Evolutionary conservation across 495 filamentous ascomycete genomes (phyloP).

Genomic region (Podospora pseudopauciseta): DNA sequence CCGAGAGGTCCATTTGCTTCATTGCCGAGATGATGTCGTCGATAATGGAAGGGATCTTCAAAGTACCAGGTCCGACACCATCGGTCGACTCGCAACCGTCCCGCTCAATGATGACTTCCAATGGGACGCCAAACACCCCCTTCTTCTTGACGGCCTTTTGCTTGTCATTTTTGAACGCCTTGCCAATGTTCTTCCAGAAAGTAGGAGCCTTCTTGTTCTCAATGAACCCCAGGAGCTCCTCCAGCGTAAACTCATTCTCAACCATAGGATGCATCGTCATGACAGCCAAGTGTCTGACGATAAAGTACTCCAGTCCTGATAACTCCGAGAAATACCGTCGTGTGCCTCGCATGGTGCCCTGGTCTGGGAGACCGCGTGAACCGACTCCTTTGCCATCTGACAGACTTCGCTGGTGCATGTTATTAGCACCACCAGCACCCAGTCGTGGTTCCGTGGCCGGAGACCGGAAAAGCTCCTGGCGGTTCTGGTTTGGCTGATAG

Average conservation of each 20-base stretch:
- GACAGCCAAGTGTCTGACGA: constrained; percentile 91
- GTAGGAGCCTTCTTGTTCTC: constrained; percentile 82
- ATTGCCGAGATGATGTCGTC: constrained; percentile 91
- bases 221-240: constrained; percentile 91
- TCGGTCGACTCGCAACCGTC: constrained; percentile 95
- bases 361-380: constrained; percentile 43
- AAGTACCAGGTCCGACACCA: constrained; percentile 85
- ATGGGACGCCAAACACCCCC: constrained; percentile 82
- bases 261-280: constrained; percentile 92
- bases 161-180: constrained; percentile 84
- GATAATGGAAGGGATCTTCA: constrained; percentile 83
- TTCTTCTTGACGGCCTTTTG: constrained; percentile 83
- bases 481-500: constrained; percentile 72
- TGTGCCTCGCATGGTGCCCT: constrained; percentile 47
- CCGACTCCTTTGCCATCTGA: constrained; percentile 60
- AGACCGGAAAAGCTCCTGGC: constrained; percentile 69
- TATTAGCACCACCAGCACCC: constrained; percentile 15
- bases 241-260: constrained; percentile 83
- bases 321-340: constrained; percentile 96
- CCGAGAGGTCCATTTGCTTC: constrained; percentile 98
- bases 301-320: constrained; percentile 94
- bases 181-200: constrained; percentile 97
- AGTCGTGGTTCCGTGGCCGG: constrained; percentile 61
- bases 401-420: constrained; percentile 72
- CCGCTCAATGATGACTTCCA: constrained; percentile 83